These are phyloP conservation scores for Straminergon stramineum DNA, from an alignment of 225 moss, liverwort and hornwort species.

Conservation along the genomic window DNA sequence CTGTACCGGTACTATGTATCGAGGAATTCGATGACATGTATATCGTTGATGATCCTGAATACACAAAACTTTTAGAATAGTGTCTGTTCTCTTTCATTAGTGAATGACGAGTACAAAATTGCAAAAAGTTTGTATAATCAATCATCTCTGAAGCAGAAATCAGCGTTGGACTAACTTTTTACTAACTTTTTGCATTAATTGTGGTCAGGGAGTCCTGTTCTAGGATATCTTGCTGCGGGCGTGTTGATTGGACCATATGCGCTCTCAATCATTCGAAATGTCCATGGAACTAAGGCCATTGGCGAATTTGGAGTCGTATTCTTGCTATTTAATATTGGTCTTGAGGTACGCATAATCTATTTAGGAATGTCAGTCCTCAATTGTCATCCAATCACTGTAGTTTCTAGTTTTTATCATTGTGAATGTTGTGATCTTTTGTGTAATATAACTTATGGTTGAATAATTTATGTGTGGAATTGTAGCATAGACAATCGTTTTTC, in stretches of 20 bases:
- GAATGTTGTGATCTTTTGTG: background rate
- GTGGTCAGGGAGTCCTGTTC: slow-evolving; percentile 86
- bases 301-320: slow-evolving; percentile 99
- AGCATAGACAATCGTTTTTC: background rate
- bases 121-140: background rate
- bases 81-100: background rate
- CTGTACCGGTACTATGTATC: background rate
- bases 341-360: slow-evolving; percentile 50
- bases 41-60: background rate
- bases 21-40: background rate
- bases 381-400: background rate
- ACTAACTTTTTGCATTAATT: background rate
- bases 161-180: background rate
- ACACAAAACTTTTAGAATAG: background rate
- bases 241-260: slow-evolving; percentile 97
- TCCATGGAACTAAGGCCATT: slow-evolving; percentile 91
- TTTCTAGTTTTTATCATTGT: background rate
- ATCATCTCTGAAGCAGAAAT: background rate
- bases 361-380: background rate
- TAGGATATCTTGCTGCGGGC: slow-evolving; percentile 92
- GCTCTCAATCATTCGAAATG: slow-evolving; percentile 81
- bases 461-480: background rate
- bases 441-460: background rate
- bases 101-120: background rate
- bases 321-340: slow-evolving; percentile 92